Evolutionary conservation across 345 rosid genomes (phyloP), one percentile per base, ranked within the genome.

Genomic region (Moricandia moricandioides): DNA sequence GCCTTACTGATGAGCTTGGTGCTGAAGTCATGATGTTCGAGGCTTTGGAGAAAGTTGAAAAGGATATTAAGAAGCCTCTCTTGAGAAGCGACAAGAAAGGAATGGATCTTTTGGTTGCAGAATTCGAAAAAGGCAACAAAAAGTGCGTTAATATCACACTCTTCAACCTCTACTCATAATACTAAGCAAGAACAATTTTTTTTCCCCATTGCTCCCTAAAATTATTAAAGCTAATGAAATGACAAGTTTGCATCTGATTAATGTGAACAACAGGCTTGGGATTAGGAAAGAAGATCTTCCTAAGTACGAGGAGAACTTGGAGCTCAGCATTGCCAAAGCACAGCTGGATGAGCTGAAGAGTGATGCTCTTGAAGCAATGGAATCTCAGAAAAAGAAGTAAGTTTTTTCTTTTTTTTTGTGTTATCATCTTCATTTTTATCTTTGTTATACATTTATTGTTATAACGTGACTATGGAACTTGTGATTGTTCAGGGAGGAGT

Each of bases 11-110:
- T 82, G 96, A 89, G 69, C 87, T 85, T 58, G 98, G 98, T 81
- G 89, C 86, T 7, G 99, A 96, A 87, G 87, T 86, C 70, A 86
- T 90, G 99, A 92, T 91, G 96, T 86, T 96, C 76, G 96, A 89
- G 72, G 97, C 98, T 62, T 71, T 96, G 78, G 99, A 92, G 63
- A 96, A 96, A 80, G 86, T 92, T 65, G 99, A 96, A 66, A 89
- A 86, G 30, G 95, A 96, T 67, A 84, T 90, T 34, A 92, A 96
- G 86, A 89, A 91, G 76, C 98, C 98, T 83, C 93, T 96, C 30
- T 66, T 96, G 93, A 89, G 98, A 86, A 74, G 83, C 34, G 99
- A 96, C 73, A 86, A 91, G 93, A 86, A 89, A 82, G 92, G 86
- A 78, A 92, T 92, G 98, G 84, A 89, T 73, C 88, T 92, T 83